Percentiles rank a stretch among this genome's conserved stretches.
Conservation (phyloP, 164 flowering plant species). For the Platanus orientalis region DNA sequence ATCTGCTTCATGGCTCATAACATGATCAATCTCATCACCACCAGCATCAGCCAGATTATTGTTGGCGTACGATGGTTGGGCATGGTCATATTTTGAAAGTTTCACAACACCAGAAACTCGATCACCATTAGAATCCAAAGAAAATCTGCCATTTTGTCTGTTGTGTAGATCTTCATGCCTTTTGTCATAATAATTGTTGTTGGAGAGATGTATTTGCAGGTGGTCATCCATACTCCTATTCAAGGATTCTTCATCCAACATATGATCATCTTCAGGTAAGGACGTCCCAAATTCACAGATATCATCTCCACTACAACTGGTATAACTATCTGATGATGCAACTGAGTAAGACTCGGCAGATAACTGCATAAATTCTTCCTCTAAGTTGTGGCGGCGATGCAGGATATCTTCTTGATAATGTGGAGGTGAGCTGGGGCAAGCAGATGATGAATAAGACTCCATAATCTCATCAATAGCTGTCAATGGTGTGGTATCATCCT, state of each 20-base stretch:
- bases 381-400: slow-evolving; percentile 81
- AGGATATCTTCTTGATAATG: slow-evolving; percentile 78
- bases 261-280: slow-evolving; percentile 22
- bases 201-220: slow-evolving; percentile 7
- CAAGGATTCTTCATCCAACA: slow-evolving; percentile 19
- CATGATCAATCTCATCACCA: slow-evolving; percentile 18
- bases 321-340: slow-evolving; percentile 77
- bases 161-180: slow-evolving; percentile 12
- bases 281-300: slow-evolving; percentile 24
- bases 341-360: slow-evolving; percentile 80
- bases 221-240: slow-evolving; percentile 19
- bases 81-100: slow-evolving; percentile 11
- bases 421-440: slow-evolving; percentile 69
- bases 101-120: slow-evolving; percentile 14
- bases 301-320: slow-evolving; percentile 64
- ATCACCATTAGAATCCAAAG: slow-evolving; percentile 15
- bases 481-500: slow-evolving; percentile 19
- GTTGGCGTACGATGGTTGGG: slow-evolving; percentile 12
- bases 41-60: slow-evolving; percentile 15
- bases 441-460: slow-evolving; percentile 43
- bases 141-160: slow-evolving; percentile 24
- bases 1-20: slow-evolving; percentile 21
- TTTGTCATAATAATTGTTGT: slow-evolving; percentile 11
- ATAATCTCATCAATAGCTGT: slow-evolving; percentile 37
- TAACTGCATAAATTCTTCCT: slow-evolving; percentile 78